A percentile compares a stretch with the other conserved stretches of the same genome.
phyloP scores from a whole-genome alignment of 176 grass and related monocot species.

The Rhynchospora breviuscula region DNA sequence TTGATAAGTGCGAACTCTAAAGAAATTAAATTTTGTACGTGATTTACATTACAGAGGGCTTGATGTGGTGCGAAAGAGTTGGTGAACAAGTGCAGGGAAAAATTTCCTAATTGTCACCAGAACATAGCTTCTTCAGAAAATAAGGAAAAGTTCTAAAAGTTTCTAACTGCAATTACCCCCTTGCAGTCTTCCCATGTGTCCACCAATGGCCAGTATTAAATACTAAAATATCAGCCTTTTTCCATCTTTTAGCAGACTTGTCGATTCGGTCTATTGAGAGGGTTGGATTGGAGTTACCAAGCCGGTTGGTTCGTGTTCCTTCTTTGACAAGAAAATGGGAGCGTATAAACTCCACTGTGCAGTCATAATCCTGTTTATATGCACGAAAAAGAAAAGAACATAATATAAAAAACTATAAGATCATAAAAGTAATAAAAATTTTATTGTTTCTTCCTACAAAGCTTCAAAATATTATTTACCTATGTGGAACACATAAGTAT shows the following conservation, averaged over 20 bases:
- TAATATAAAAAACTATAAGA: neutral
- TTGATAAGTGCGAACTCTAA: too few species aligned
- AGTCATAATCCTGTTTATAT: slow-evolving; percentile 58
- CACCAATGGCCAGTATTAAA: slow-evolving; percentile 99
- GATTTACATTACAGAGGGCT: too few species aligned
- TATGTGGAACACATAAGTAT: neutral
- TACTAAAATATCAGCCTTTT: slow-evolving; percentile 63
- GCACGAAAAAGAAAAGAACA: slow-evolving; percentile 2
- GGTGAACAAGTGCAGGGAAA: too few species aligned
- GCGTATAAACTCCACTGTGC: slow-evolving; percentile 82
- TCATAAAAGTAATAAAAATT: neutral
- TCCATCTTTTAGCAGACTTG: slow-evolving; percentile 81
- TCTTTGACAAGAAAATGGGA: slow-evolving; percentile 92
- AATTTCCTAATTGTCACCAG: neutral
- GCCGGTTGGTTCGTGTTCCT: slow-evolving; percentile 61
- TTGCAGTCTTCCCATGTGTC: slow-evolving; percentile 92
- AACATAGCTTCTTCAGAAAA: neutral
- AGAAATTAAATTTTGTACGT: too few species aligned
- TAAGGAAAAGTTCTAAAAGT: neutral
- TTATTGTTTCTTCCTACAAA: neutral
- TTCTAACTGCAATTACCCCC: slow-evolving; percentile 40
- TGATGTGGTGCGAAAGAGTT: too few species aligned
- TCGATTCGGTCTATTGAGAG: slow-evolving; percentile 76
- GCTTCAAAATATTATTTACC: neutral
- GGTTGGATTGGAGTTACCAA: slow-evolving; percentile 66